Evolutionary conservation across 352 stramenopile species (phyloP), one percentile per base, ranked within the genome.

Genomic region (Globisporangium recalcitrans): DNA sequence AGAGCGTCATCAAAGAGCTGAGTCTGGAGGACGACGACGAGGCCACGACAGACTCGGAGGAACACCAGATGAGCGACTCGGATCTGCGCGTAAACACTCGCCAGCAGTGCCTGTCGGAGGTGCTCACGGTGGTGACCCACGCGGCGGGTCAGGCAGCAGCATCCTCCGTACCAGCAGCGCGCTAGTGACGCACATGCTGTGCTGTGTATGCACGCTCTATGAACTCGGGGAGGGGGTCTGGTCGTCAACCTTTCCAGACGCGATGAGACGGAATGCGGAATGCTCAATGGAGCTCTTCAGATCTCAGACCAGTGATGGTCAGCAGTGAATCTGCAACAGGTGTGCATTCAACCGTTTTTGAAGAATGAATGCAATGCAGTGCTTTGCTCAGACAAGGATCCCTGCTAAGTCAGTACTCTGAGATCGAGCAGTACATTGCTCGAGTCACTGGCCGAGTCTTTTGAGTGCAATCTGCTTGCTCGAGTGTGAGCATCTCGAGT

Each of bases 1-100:
- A 34, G 14, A 2, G 21, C 7, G 11, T 26, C 13, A 52, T 42
- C 27, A 51, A 48, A 16, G 11, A 24, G 13, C 31, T 8, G 9
- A 67, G 54, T 11, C 42, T 54, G 21, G 40, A 44, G 11, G 60
- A 61, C 4, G 42, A 57, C n/a, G 21, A 42, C n/a, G 60, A 60
- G 22, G 22, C 5, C n/a, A 26, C 8, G 27, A 60, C n/a, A 31
- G 58, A 52, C 27, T 26, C n/a, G 58, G 36, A 47, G 0, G 49
- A 22, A 11, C 16, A 46, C 5, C 38, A 46, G 24, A 55, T 13
- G 4, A n/a, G 57, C 46, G 31, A 32, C 32, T 27, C 46, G 11
- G 58, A 51, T 7, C 22, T 52, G 7, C 21, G 16, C 24, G 32
- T 22, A 38, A 26, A 22, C 29, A 42, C 10, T 1, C 8, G 11